phyloP scores from a whole-genome alignment of 78 protist genomes.

The Polysphondylium violaceum region DNA sequence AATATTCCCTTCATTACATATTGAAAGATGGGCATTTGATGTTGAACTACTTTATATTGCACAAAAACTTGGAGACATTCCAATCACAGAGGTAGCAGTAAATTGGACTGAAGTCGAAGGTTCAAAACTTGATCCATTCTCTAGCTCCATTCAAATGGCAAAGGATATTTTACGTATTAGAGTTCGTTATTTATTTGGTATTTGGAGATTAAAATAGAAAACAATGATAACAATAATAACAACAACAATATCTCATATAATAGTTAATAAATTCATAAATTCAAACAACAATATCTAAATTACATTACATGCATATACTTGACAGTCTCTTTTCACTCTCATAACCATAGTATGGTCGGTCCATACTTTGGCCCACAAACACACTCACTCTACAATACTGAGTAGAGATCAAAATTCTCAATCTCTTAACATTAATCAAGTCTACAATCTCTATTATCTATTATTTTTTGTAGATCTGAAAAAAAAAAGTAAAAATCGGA shows the following conservation, averaged over 20 bases:
- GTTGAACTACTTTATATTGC: conserved; percentile 84
- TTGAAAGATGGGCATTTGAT: conserved; percentile 87
- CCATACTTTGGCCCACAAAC: no score
- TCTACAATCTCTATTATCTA: no score
- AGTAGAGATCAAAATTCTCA: no score
- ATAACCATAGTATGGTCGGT: no score
- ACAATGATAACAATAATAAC: neutral
- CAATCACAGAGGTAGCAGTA: conserved; percentile 79
- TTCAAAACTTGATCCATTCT: conserved; percentile 81
- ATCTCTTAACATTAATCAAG: neutral
- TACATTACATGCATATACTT: no score
- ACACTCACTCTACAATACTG: no score
- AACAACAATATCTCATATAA: no score
- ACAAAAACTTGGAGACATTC: conserved; percentile 25
- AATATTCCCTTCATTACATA: conserved; percentile 62
- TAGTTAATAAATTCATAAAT: no score
- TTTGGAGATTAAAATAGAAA: conserved; percentile 79
- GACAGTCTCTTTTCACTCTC: no score
- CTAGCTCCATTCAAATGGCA: conserved; percentile 84
- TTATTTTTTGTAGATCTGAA: no score
- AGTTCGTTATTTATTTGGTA: conserved; percentile 72
- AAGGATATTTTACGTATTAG: conserved; percentile 84
- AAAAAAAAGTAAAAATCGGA: neutral
- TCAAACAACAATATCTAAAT: no score
- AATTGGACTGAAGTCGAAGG: conserved; percentile 89